Evolutionary conservation across 2,329 filamentous ascomycete species (phyloP).

Genomic region (Leptographium flavum): DNA sequence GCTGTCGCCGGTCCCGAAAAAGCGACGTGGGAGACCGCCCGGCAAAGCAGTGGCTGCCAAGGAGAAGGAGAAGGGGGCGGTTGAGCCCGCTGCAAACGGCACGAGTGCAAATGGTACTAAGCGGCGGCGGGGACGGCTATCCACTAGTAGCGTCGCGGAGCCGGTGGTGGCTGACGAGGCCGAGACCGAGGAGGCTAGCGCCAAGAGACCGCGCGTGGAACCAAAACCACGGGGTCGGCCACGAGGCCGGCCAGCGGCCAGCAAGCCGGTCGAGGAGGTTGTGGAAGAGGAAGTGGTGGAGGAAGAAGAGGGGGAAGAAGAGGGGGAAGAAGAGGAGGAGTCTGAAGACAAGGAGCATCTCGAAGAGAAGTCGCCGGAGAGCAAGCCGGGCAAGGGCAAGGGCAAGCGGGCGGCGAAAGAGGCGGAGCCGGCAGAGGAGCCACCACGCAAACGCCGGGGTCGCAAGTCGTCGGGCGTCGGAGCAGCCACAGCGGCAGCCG

Average conservation of each 20-base stretch:
- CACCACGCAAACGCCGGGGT: slow-evolving; percentile 13
- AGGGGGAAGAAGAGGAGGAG: neutral
- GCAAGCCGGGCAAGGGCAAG: neutral
- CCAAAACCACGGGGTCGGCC: neutral
- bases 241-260: neutral
- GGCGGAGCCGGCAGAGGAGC: neutral
- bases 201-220: slow-evolving; percentile 6
- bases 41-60: neutral
- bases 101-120: neutral
- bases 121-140: slow-evolving; percentile 4
- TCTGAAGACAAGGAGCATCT: slow-evolving; percentile 15
- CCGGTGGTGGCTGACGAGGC: slow-evolving; percentile 15
- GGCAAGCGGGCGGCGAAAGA: neutral
- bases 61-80: too few species aligned
- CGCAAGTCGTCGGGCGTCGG: slow-evolving; percentile 27
- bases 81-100: too few species aligned
- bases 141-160: slow-evolving; percentile 3
- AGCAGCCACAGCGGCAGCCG: slow-evolving; percentile 29
- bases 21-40: neutral
- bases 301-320: neutral
- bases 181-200: slow-evolving; percentile 8
- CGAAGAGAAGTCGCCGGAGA: neutral
- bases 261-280: neutral
- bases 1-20: neutral
- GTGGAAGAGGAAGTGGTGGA: neutral